Conservation (phyloP, 2,329 filamentous ascomycete species). For the Hypoxylon sp. region DNA sequence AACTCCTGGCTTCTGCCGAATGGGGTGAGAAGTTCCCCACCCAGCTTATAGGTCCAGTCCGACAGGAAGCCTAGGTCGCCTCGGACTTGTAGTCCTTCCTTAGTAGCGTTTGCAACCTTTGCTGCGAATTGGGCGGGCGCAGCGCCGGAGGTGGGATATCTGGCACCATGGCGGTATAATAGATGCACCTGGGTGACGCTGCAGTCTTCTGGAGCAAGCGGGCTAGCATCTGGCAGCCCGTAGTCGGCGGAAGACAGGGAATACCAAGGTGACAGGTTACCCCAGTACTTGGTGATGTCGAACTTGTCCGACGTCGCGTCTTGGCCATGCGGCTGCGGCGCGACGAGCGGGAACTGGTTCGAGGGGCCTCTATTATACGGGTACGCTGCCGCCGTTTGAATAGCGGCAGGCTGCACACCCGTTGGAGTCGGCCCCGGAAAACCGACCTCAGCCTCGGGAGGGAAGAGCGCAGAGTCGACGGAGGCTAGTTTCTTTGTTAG, state of each 20-base stretch:
- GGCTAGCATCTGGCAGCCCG: slow-evolving; percentile 52
- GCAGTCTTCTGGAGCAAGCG: slow-evolving; percentile 52
- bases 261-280: slow-evolving; percentile 55
- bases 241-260: slow-evolving; percentile 54
- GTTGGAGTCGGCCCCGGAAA: slow-evolving; percentile 51
- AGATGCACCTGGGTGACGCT: slow-evolving; percentile 54
- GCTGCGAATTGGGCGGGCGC: slow-evolving; percentile 52
- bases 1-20: slow-evolving; percentile 60
- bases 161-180: slow-evolving; percentile 54
- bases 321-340: slow-evolving; percentile 49
- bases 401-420: slow-evolving; percentile 51
- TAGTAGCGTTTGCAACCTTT: slow-evolving; percentile 55
- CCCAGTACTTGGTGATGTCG: slow-evolving; percentile 54
- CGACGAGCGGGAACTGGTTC: slow-evolving; percentile 53
- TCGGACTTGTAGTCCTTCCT: slow-evolving; percentile 53
- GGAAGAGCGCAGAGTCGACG: slow-evolving; percentile 51
- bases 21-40: slow-evolving; percentile 56
- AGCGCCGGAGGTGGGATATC: slow-evolving; percentile 53
- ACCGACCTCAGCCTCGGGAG: slow-evolving; percentile 52
- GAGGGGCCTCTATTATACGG: slow-evolving; percentile 50
- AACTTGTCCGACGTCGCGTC: slow-evolving; percentile 44
- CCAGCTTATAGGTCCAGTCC: slow-evolving; percentile 56
- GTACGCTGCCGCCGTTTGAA: slow-evolving; percentile 50
- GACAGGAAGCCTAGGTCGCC: slow-evolving; percentile 53
- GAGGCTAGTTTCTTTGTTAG: slow-evolving; percentile 46